Evolutionary conservation across 2,329 filamentous ascomycete species (phyloP).

Genomic region (Trichoderma guizhouense): DNA sequence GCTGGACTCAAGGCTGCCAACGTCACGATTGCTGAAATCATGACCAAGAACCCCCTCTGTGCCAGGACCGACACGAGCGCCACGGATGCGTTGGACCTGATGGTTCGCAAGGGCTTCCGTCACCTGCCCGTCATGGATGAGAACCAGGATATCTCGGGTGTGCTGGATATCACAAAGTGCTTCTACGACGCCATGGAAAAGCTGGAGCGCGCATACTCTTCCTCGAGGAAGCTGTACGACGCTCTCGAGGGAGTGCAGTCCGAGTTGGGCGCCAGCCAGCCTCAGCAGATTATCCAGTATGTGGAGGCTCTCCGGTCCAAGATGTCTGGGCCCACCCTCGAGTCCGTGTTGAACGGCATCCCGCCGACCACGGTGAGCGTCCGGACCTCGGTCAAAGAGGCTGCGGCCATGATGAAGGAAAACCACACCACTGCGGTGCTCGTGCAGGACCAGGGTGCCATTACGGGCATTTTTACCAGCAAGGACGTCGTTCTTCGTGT

Average conservation of each 20-base stretch:
- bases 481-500: constrained; percentile 98
- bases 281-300: constrained; percentile 98
- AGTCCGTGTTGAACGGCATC: constrained; percentile 87
- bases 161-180: constrained; percentile 98
- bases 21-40: constrained; percentile 95
- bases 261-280: constrained; percentile 90
- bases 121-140: constrained; percentile 99
- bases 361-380: constrained; percentile 95
- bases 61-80: constrained; percentile 96
- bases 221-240: constrained; percentile 96
- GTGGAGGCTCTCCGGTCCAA: constrained; percentile 92
- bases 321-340: constrained; percentile 96
- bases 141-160: constrained; percentile 98
- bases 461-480: constrained; percentile 98
- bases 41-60: constrained; percentile 99
- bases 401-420: constrained; percentile 95
- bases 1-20: constrained; percentile 83
- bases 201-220: constrained; percentile 93
- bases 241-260: constrained; percentile 96
- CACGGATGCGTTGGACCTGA: constrained; percentile 93
- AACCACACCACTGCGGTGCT: constrained; percentile 96
- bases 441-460: constrained; percentile 93
- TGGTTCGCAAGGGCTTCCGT: constrained; percentile 97
- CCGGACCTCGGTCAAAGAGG: constrained; percentile 92
- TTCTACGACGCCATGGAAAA: constrained; percentile 99